These are phyloP conservation scores for Ilyonectria mors-panacis DNA, from an alignment of 2,329 filamentous ascomycete species.

Conservation along the genomic window DNA sequence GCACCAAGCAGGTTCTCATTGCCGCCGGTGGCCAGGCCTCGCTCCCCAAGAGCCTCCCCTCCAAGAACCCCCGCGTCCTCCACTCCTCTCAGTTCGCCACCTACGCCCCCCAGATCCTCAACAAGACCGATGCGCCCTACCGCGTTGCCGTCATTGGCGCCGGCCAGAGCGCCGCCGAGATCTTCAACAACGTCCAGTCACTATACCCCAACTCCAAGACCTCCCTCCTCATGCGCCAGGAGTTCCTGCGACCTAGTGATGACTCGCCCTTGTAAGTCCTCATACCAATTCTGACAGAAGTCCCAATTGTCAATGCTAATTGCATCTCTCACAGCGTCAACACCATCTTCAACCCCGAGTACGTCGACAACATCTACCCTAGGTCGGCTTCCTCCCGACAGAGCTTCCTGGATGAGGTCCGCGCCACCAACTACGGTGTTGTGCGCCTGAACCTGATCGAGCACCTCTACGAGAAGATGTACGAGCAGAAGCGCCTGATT, in stretches of 20 bases:
- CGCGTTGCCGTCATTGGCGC: conserved; percentile 88
- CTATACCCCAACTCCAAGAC: conserved; percentile 88
- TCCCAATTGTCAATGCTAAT: conserved; percentile 44
- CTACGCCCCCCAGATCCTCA: conserved; percentile 72
- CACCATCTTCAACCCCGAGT: conserved; percentile 93
- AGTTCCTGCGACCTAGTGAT: conserved; percentile 90
- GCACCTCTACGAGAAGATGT: conserved; percentile 88
- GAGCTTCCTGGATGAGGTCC: conserved; percentile 75
- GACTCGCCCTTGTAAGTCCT: conserved; percentile 91
- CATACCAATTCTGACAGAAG: neutral
- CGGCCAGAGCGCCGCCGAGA: conserved; percentile 95
- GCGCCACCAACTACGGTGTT: conserved; percentile 93
- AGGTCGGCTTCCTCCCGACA: conserved; percentile 75
- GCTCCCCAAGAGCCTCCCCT: conserved; percentile 79
- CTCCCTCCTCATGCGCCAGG: conserved; percentile 83
- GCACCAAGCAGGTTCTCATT: conserved; percentile 76
- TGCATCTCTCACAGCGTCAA: conserved; percentile 78
- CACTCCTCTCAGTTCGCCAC: conserved; percentile 91
- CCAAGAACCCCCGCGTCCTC: conserved; percentile 80
- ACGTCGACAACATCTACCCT: conserved; percentile 82
- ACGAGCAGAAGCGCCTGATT: conserved; percentile 83
- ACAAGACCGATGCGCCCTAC: conserved; percentile 70
- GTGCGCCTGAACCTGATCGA: conserved; percentile 94
- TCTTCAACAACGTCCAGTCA: conserved; percentile 89
- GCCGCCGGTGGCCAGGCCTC: conserved; percentile 74